A percentile compares a stretch with the other conserved stretches of the same genome.
These are phyloP conservation scores for Ascochyta pisi DNA, from an alignment of 2,329 filamentous ascomycete genomes.

Conservation along the genomic window DNA sequence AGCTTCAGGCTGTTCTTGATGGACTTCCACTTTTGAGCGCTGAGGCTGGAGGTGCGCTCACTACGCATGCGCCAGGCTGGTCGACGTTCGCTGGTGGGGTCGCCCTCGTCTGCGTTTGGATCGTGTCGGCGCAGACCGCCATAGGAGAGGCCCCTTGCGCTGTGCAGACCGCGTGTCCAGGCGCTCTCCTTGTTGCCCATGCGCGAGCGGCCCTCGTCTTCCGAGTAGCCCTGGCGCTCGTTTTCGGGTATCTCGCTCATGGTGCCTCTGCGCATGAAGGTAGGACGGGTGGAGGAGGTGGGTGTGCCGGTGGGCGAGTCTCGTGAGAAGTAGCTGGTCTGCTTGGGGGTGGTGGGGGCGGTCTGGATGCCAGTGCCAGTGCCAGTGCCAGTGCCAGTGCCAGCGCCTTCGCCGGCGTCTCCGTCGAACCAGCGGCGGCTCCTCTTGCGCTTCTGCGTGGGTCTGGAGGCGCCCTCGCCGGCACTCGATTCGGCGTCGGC, in stretches of 20 bases:
- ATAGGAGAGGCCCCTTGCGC: constrained; percentile 57
- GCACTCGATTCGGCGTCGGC: constrained; percentile 87
- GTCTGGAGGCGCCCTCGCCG: constrained; percentile 64
- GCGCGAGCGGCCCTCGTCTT: constrained; percentile 59
- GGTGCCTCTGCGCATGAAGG: constrained; percentile 62
- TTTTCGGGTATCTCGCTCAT: constrained; percentile 58
- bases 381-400: no score
- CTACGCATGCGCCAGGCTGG: constrained; percentile 54
- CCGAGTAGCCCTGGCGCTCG: constrained; percentile 56
- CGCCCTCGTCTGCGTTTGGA: constrained; percentile 37
- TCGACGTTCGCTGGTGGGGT: constrained; percentile 44
- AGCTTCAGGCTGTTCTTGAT: constrained; percentile 89
- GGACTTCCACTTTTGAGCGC: constrained; percentile 86
- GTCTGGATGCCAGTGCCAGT: constrained; percentile 59
- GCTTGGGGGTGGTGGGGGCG: constrained; percentile 70
- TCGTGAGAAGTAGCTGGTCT: constrained; percentile 60
- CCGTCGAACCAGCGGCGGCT: constrained; percentile 62
- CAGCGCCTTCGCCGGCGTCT: constrained; percentile 46
- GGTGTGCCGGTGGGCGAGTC: constrained; percentile 47
- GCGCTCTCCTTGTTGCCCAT: constrained; percentile 53
- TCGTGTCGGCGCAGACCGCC: constrained; percentile 47
- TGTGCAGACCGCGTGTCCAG: constrained; percentile 56
- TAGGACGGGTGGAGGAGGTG: constrained; percentile 42
- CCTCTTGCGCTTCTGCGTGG: constrained; percentile 66
- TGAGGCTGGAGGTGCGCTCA: constrained; percentile 56